A percentile compares a stretch with the other conserved stretches of the same genome.
phyloP scores from a whole-genome alignment of 768 basidiomycete species.

The Neoboletus brunneissimus region DNA sequence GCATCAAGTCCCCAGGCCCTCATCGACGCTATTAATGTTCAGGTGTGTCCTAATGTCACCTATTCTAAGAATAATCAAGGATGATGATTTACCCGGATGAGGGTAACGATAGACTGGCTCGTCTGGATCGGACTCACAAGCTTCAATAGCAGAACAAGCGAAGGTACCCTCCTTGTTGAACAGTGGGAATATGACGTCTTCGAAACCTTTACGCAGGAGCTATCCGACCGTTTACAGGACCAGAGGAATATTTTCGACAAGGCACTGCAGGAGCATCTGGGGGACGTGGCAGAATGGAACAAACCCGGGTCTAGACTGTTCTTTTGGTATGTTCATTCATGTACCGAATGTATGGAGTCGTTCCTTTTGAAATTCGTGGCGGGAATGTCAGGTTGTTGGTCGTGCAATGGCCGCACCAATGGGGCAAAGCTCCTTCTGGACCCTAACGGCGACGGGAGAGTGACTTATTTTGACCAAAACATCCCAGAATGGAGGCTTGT shows the following conservation, averaged over 20 bases:
- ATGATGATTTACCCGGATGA: background rate
- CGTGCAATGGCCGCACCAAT: background rate
- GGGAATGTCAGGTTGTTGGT: background rate
- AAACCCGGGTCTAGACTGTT: constrained; percentile 79
- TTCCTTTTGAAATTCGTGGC: constrained; percentile 7
- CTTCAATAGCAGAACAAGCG: constrained; percentile 54
- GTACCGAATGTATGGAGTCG: background rate
- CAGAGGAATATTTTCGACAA: constrained; percentile 72
- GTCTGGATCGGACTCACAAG: constrained; percentile 63
- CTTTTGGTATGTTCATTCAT: constrained; percentile 55
- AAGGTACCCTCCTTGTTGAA: constrained; percentile 50
- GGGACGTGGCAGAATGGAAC: constrained; percentile 66
- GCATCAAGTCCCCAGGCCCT: constrained; percentile 64
- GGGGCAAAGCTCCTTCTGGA: constrained; percentile 61
- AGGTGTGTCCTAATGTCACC: constrained; percentile 40
- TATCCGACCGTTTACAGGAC: constrained; percentile 60
- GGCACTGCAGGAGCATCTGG: constrained; percentile 65
- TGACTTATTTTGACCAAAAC: constrained; percentile 72
- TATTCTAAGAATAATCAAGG: background rate
- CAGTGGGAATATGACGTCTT: constrained; percentile 75
- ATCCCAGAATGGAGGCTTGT: constrained; percentile 72
- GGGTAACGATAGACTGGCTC: constrained; percentile 46
- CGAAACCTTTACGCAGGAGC: constrained; percentile 54
- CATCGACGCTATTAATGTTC: constrained; percentile 60
- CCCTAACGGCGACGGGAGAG: constrained; percentile 34